Evolutionary conservation across 208 protist genomes (phyloP), one percentile per base, ranked within the genome.

Genomic region (Tetramitus jugosus): DNA sequence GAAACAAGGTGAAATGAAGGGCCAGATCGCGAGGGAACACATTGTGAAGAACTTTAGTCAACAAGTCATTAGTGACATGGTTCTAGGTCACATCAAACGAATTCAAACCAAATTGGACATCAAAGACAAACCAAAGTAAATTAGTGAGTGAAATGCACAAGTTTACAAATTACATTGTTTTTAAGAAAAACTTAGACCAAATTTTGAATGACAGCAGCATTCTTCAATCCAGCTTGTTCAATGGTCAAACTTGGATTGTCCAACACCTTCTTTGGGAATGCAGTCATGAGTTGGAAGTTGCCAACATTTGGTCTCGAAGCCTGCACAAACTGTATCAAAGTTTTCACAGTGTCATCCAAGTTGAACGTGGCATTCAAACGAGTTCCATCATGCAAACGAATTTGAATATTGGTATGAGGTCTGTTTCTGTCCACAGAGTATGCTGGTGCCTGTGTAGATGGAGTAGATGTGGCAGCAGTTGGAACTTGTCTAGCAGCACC

Each of bases 221-320:
- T 35, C 26, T 60, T 60, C 3, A 75, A n/a, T n/a, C 68, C 68
- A 40, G 68, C 68, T 75, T 75, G n/a, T 40, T 75, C 43, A 6
- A 75, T 40, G 0, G 68, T 75, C 40, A 26, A 46, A 60, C 42
- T 60, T 0, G 39, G 29, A 76, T 65, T n/a, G 23, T 20, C 39
- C 3, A 64, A 76, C 31, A 76, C 37, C 33, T 80, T 42, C 29
- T 75, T 80, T 10, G 77, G 77, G 26, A 76, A 76, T 37, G 26
- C 7, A 20, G 23, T 75, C 62, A 49, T 71, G 1, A 80, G n/a
- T 3, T 52, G 49, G 56, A 80, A 80, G 1, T 3, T 14, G 7
- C 3, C 26, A 49, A 23, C 7, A 4, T 6, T 10, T 37, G 64
- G 23, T 33, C 43, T 64, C 17, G 42, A 20, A 20, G 17, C 37